Base-by-base conservation (phyloP, 805 yeast species). In the Yueomyces sp. region DNA sequence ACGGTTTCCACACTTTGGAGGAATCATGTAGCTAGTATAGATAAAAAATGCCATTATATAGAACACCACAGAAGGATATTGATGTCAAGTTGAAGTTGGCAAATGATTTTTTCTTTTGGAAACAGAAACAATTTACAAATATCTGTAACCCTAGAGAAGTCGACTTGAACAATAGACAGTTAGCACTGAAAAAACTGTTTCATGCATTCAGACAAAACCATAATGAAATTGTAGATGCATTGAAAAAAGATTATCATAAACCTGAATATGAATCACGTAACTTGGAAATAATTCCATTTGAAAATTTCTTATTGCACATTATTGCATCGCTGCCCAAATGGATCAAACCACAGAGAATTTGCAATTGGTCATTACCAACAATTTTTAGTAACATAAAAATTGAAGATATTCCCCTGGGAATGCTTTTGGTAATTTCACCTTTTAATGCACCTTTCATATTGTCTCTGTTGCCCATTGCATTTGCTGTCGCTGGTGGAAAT, bases 401-500 rank as follows among this genome's bases (percentile, higher is more conserved):
- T 26, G 73, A 72, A 44, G 60, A 56, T 40, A 66, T 66, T 9
- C 70, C 81, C 4, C 43, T 70, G 28, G 97, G 96, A 3, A 72
- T 74, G 2, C 81, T 81, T 3, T 69, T 87, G 46, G 68, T 90
- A 41, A 77, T 88, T 41, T 46, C 63, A 2, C 53, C 56, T 45
- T 49, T 69, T 50, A 53, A 66, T 49, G 52, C 61, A 39, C 76
- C 97, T 1, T 59, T 83, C 39, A 47, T 73, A 29, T 65, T 90
- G 46, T 53, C 84, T 0, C 46, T 86, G 9, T 66, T 72, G 32
- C 86, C 96, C 0, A 55, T 87, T 27, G 69, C 78, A 36, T 85
- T 85, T 27, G 95, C 95, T 2, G 64, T 90, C 49, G 86, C 94
- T 2, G 84, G 81, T 26, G 96, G 96, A 9, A 87, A 88, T 59